Conservation (phyloP, 108 stramenopile species). For the Mayamaea pseudoterrestris region DNA sequence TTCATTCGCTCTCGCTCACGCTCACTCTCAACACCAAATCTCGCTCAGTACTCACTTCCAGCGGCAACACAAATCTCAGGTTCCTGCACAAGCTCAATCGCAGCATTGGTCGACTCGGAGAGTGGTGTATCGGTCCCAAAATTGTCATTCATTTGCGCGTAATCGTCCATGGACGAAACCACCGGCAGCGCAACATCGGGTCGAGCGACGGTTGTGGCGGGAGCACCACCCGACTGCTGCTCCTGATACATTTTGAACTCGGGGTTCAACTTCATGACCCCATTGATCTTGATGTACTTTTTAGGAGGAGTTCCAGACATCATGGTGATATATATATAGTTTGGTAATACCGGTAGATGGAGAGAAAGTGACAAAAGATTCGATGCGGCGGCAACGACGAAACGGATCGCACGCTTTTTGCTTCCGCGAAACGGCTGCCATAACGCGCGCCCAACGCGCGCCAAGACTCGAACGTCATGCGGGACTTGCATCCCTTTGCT, state of each 20-base stretch:
- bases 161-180: constrained; percentile 31
- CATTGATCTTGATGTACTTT: constrained; percentile 41
- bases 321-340: too few relatives aligned
- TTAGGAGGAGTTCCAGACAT: too few relatives aligned
- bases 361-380: too few relatives aligned
- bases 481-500: too few relatives aligned
- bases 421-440: too few relatives aligned
- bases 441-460: too few relatives aligned
- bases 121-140: constrained; percentile 23
- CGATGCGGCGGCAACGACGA: too few relatives aligned
- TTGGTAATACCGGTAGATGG: too few relatives aligned
- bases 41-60: constrained; percentile 24
- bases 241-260: constrained; percentile 32
- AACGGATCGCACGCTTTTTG: too few relatives aligned
- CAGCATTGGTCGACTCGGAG: constrained; percentile 27
- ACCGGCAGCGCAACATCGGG: constrained; percentile 17
- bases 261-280: constrained; percentile 43
- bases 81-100: constrained; percentile 45
- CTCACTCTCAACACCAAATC: too few relatives aligned
- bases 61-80: constrained; percentile 29
- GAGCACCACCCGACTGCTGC: constrained; percentile 15
- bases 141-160: constrained; percentile 16
- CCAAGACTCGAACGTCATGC: too few relatives aligned
- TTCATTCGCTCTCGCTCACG: too few relatives aligned
- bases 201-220: constrained; percentile 1